Evolutionary conservation across 345 rosid species (phyloP).

Genomic region (Excoecaria agallocha): DNA sequence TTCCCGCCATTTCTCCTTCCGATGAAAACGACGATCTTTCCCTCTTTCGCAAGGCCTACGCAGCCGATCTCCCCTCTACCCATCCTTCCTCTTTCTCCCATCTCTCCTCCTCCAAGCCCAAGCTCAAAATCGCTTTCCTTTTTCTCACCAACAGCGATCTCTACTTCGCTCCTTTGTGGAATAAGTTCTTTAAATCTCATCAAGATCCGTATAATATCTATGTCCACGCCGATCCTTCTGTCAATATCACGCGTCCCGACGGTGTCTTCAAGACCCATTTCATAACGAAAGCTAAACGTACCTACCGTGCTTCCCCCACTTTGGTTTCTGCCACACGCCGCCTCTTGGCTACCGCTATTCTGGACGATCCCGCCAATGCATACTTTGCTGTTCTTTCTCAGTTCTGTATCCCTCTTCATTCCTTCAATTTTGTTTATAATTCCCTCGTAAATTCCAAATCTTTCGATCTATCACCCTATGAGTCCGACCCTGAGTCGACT

Average conservation of each 20-base stretch:
- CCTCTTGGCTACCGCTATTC: slow-evolving; percentile 75
- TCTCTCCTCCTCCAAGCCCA: slow-evolving; percentile 49
- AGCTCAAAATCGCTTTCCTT: slow-evolving; percentile 78
- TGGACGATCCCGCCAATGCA: slow-evolving; percentile 85
- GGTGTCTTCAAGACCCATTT: slow-evolving; percentile 48
- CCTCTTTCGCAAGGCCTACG: slow-evolving; percentile 55
- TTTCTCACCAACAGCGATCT: slow-evolving; percentile 93
- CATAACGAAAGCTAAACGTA: slow-evolving; percentile 60
- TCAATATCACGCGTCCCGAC: slow-evolving; percentile 47
- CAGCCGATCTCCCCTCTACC: slow-evolving; percentile 13
- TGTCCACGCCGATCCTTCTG: slow-evolving; percentile 82
- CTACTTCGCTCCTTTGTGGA: slow-evolving; percentile 78
- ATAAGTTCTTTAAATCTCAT: slow-evolving; percentile 47
- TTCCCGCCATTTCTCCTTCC: slow-evolving; percentile 49
- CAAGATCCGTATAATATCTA: slow-evolving; percentile 62
- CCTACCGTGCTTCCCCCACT: slow-evolving; percentile 83
- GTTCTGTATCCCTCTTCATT: slow-evolving; percentile 79
- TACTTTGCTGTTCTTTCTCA: slow-evolving; percentile 85
- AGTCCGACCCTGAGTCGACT: slow-evolving; percentile 35
- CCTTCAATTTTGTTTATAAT: slow-evolving; percentile 61
- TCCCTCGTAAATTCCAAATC: slow-evolving; percentile 49
- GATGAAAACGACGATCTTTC: slow-evolving; percentile 74
- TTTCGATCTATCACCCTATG: slow-evolving; percentile 49
- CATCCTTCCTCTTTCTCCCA: slow-evolving; percentile 39
- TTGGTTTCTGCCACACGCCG: slow-evolving; percentile 90